Evolutionary conservation across 169 alveolate genomes (phyloP).

Genomic region (Cryptosporidium sp.): DNA sequence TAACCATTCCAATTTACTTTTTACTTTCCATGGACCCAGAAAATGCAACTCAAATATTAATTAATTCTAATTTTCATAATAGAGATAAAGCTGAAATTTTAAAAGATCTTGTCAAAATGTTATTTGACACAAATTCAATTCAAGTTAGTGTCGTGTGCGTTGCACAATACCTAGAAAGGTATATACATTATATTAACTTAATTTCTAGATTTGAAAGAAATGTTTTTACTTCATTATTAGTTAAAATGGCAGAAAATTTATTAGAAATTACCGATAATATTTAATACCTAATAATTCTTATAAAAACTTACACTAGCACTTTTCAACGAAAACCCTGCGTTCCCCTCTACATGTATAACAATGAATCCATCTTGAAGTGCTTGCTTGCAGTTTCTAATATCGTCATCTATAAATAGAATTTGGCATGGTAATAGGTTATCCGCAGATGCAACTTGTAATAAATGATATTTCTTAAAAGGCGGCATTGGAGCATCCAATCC

Average conservation of each 20-base stretch:
- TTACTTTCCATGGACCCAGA: neutral
- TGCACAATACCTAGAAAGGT: neutral
- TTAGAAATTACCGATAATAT: neutral
- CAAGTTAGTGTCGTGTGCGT: neutral
- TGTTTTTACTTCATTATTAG: neutral
- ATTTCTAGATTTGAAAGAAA: neutral
- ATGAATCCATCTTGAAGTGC: conserved; percentile 60
- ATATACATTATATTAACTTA: neutral
- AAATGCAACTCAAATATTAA: neutral
- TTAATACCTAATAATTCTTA: neutral
- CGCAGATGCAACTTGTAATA: conserved; percentile 4
- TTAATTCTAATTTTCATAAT: neutral
- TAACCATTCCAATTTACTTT: conserved; percentile 18
- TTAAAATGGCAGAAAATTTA: neutral
- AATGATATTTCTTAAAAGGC: conserved; percentile 29
- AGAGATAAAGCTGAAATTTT: neutral
- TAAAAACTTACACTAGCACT: conserved; percentile 14
- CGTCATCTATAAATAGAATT: conserved; percentile 64
- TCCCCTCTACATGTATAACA: conserved; percentile 45
- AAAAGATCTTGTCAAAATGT: neutral
- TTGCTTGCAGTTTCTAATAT: conserved; percentile 24
- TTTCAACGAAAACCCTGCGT: conserved; percentile 37
- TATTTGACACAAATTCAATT: neutral
- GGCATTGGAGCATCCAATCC: conserved; percentile 65
- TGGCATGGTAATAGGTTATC: conserved; percentile 16